Evolutionary conservation across 345 rosid species (phyloP).

Genomic region (Melaleuca alternifolia): DNA sequence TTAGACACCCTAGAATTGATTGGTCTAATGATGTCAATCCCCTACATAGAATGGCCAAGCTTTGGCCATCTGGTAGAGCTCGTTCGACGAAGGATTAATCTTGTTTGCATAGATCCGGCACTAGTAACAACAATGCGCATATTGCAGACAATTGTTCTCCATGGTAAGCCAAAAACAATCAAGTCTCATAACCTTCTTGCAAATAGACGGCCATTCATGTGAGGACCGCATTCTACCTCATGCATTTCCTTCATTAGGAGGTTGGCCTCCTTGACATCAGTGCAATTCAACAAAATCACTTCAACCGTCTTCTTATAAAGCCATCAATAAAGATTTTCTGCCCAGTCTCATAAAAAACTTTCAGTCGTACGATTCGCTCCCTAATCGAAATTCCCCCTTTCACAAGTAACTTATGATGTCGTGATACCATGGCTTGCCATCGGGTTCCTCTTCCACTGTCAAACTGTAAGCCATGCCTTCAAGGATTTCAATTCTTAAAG

Average conservation of each 20-base stretch:
- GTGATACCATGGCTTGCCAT: no score
- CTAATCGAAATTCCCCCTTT: not conserved
- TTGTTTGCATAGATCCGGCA: not conserved
- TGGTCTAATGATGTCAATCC: not conserved
- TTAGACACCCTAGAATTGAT: not conserved
- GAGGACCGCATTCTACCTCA: no score
- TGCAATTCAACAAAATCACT: not conserved
- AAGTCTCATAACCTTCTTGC: no score
- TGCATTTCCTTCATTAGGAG: no score
- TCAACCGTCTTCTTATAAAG: not conserved
- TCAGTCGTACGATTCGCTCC: not conserved
- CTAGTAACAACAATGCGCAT: not conserved
- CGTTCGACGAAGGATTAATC: not conserved
- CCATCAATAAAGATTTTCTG: not conserved
- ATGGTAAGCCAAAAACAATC: not conserved
- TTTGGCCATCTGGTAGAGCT: not conserved
- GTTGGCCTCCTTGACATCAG: not conserved
- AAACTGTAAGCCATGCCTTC: not conserved
- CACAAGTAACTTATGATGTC: not conserved
- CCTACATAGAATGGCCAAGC: constrained; percentile 7
- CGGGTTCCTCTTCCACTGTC: not conserved
- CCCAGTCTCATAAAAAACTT: not conserved
- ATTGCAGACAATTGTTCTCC: not conserved
- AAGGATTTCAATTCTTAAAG: not conserved
- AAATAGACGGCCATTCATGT: no score